Evolutionary conservation across 805 yeast species (phyloP), one percentile per base, ranked within the genome.

Genomic region (Cyberlindnera xylosilytica): DNA sequence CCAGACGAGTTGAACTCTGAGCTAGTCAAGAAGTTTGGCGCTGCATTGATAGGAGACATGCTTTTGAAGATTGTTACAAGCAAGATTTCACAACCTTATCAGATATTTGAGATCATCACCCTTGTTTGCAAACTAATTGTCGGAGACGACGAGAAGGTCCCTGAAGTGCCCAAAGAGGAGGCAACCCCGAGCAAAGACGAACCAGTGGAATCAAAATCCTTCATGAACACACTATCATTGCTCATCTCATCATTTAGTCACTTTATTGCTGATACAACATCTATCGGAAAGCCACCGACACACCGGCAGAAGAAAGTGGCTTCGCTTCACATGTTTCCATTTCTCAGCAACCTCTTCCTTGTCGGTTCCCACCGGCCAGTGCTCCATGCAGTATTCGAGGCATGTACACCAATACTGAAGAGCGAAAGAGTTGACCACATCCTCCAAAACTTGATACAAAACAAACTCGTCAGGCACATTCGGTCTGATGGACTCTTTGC

Each of bases 61-160:
- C 61, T 71, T 0, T 41, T 78, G 32, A 57, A 57, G 32, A 74
- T 67, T 42, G 49, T 68, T 1, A 54, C 73, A 5, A 72, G 68
- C 6, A 73, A 73, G 49, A 44, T 76, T 13, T 61, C 72, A 9
- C 78, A 76, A 42, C 76, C 76, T n/a, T 77, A 73, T 60, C 68
- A 73, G 56, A 49, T 77, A 2, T 72, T 78, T 66, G 75, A 70
- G 23, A 56, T 76, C 4, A 46, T 51, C 13, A 46, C 54, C 2
- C 15, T 47, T 22, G 36, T 49, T 2, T 58, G 60, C 28, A 39
- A 44, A n/a, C 10, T 43, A 9, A 2, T 49, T 6, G 8, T 46
- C 8, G 39, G 32, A 6, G 45, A 41, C 7, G 42, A 30, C n/a
- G n/a, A n/a, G n/a, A n/a, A n/a, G n/a, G n/a, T n/a, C n/a, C n/a